These are phyloP conservation scores for Danielozyma ontarioensis DNA, from an alignment of 805 yeast genomes.

Conservation along the genomic window DNA sequence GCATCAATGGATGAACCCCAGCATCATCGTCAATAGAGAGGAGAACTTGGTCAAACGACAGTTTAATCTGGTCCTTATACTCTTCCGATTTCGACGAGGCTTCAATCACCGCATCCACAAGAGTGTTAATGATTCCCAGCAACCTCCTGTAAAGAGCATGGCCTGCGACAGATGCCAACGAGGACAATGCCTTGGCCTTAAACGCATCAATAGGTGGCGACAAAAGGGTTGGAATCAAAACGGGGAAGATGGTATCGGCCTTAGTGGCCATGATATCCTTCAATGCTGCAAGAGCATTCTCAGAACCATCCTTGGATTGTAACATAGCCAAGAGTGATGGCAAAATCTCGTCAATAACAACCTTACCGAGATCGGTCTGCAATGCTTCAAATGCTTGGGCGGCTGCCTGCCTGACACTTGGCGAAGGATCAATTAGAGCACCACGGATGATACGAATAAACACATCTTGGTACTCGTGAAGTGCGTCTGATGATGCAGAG, in stretches of 20 bases:
- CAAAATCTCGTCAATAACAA: constrained; percentile 81
- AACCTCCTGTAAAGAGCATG: constrained; percentile 69
- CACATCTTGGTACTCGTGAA: constrained; percentile 58
- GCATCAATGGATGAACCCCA: constrained; percentile 81
- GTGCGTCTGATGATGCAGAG: constrained; percentile 59
- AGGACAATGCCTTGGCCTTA: constrained; percentile 83
- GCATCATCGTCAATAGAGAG: constrained; percentile 69
- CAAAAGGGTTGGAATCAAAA: constrained; percentile 79
- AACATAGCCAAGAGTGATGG: constrained; percentile 76
- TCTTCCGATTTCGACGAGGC: constrained; percentile 30
- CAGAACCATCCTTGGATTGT: constrained; percentile 49
- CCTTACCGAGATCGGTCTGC: constrained; percentile 75
- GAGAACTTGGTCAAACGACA: constrained; percentile 64
- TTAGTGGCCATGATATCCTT: constrained; percentile 89
- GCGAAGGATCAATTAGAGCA: constrained; percentile 70
- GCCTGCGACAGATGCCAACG: constrained; percentile 89
- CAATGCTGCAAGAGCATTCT: constrained; percentile 78
- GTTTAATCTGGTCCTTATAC: constrained; percentile 37
- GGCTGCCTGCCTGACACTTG: constrained; percentile 82
- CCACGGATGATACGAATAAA: constrained; percentile 73
- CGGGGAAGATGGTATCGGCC: constrained; percentile 90
- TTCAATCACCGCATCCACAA: constrained; percentile 56
- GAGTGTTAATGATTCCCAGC: constrained; percentile 65
- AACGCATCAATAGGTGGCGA: constrained; percentile 74
- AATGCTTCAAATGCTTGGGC: constrained; percentile 86